Evolutionary conservation across 306 rosid species (phyloP), one percentile per base, ranked within the genome.

Genomic region (Elaeagnus macrophylla): DNA sequence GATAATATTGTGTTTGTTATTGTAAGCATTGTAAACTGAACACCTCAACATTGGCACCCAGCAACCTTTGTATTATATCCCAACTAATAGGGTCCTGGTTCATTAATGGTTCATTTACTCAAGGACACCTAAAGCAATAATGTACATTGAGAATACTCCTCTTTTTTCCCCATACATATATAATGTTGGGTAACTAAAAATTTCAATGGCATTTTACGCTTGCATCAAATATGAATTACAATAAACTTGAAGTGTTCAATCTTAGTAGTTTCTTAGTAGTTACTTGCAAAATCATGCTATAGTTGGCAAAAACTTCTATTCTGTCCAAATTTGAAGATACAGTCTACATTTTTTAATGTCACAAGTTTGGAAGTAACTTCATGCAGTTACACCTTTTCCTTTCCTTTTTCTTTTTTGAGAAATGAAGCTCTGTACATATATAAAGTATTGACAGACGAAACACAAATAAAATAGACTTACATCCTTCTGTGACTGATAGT

Each of bases 401-500:
- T 40, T 54, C 66, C 61, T 39, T 64, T 74, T 46, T 45, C 51
- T 48, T 51, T 41, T 59, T 66, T 39, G 61, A 54, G 73, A 53
- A 57, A 72, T 51, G 9, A 44, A 17, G 41, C 46, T 20, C 37
- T 12, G 17, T 57, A 43, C 51, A 43, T 35, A 61, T 45, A 72
- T n/a, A 53, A 65, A 52, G 53, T 35, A 51, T 38, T 16, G 56
- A 69, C 16, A 45, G 56, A 18, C 48, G 37, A 35, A 46, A 66
- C 40, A 65, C 17, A 51, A 42, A 57, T 45, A 10, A 38, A 12
- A 42, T 14, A 61, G 41, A 58, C n/a, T 51, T 78, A 93, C 99
- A 95, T 93, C 99, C 64, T 84, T 93, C 56, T 79, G 96, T 37
- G 99, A 93, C 77, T 93, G 99, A 71, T 87, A 87, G 75, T 68